Conservation (phyloP, 805 yeast species). For the Wickerhamia fluorescens region DNA sequence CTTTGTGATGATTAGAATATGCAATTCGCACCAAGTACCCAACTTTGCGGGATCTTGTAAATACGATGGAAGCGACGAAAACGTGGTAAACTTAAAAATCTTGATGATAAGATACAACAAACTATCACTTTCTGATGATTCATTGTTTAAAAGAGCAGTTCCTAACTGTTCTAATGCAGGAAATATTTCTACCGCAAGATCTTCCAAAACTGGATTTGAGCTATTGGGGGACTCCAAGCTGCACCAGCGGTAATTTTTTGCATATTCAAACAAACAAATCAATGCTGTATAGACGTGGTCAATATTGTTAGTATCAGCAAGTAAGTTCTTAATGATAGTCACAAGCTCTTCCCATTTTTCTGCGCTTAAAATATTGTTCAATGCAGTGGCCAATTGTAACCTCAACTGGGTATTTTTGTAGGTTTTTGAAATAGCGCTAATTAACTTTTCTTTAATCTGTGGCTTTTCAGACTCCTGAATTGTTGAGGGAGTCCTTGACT, state of each 20-base stretch:
- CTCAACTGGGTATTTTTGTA: slow-evolving; percentile 34
- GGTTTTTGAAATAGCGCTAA: slow-evolving; percentile 35
- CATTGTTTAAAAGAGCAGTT: slow-evolving; percentile 18
- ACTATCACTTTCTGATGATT: slow-evolving; percentile 18
- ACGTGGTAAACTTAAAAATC: slow-evolving; percentile 35
- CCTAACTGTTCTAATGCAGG: slow-evolving; percentile 30
- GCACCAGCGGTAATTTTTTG: slow-evolving; percentile 34
- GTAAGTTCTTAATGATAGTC: slow-evolving; percentile 38
- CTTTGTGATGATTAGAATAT: slow-evolving; percentile 30
- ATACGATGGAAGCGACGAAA: slow-evolving; percentile 30
- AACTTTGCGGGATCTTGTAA: slow-evolving; percentile 28
- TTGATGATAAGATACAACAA: slow-evolving; percentile 35
- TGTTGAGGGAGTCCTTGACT: slow-evolving; percentile 14
- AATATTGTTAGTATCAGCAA: slow-evolving; percentile 27
- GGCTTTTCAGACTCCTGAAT: slow-evolving; percentile 30
- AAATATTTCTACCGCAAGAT: slow-evolving; percentile 26
- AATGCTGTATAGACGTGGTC: slow-evolving; percentile 34
- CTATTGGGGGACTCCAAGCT: slow-evolving; percentile 36
- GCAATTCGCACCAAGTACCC: slow-evolving; percentile 36
- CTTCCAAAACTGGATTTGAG: slow-evolving; percentile 34
- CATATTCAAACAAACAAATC: slow-evolving; percentile 33
- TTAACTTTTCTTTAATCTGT: slow-evolving; percentile 28
- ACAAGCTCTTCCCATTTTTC: slow-evolving; percentile 42
- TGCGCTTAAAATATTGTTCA: slow-evolving; percentile 45
- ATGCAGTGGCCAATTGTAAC: slow-evolving; percentile 51